These are phyloP conservation scores for Vitis vinifera DNA, from an alignment of 164 flowering plant genomes.

Conservation along the genomic window DNA sequence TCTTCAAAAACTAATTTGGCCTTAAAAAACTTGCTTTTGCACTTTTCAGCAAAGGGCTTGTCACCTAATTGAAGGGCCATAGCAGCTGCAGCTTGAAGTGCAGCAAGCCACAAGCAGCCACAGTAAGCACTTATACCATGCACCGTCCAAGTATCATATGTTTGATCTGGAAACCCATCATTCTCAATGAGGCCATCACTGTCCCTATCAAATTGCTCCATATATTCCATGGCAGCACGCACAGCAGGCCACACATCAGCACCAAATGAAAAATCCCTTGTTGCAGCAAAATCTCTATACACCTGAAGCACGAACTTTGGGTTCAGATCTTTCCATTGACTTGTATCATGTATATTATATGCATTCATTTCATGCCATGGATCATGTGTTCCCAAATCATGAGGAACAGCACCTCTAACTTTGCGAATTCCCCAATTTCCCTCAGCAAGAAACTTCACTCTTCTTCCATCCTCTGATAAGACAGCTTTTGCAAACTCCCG, in stretches of 20 bases:
- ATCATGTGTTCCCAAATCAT: constrained; percentile 90
- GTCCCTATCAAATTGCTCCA: constrained; percentile 93
- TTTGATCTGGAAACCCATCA: constrained; percentile 96
- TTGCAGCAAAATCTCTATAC: constrained; percentile 86
- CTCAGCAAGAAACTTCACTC: constrained; percentile 79
- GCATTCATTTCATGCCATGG: constrained; percentile 98
- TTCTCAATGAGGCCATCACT: constrained; percentile 80
- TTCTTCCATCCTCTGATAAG: constrained; percentile 78
- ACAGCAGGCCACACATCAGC: constrained; percentile 93
- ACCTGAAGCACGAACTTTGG: constrained; percentile 95
- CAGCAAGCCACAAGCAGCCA: constrained; percentile 94
- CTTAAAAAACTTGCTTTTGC: constrained; percentile 55
- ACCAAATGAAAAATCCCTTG: constrained; percentile 81
- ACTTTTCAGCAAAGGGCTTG: constrained; percentile 58
- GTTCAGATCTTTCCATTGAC: constrained; percentile 88
- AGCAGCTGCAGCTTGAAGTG: constrained; percentile 92
- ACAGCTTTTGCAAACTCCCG: constrained; percentile 94
- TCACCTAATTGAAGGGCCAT: constrained; percentile 85
- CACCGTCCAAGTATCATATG: constrained; percentile 94
- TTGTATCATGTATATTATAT: constrained; percentile 90
- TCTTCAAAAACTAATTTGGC: constrained; percentile 71
- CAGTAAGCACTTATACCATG: constrained; percentile 95
- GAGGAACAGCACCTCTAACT: constrained; percentile 86
- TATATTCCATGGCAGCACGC: constrained; percentile 86
- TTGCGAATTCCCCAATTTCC: constrained; percentile 87